Evolutionary conservation across 257 asterid species (phyloP), one percentile per base, ranked within the genome.

Genomic region (Salvia splendens): DNA sequence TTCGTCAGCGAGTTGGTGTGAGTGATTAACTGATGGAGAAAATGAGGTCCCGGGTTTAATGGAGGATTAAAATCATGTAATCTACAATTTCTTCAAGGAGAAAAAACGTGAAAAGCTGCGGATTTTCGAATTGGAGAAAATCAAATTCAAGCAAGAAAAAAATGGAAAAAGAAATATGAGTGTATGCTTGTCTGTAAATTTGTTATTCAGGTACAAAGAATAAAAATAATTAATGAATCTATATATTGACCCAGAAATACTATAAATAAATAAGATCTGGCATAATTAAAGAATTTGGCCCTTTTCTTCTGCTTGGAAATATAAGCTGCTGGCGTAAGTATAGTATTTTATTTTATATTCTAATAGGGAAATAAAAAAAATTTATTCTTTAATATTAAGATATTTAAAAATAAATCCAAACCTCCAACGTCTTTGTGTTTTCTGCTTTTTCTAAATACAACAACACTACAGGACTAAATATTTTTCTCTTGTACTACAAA

Each of bases 1-100:
- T 69, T 49, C 14, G 53, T 43, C 64, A 60, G 65, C 16, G 32
- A 28, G 74, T 71, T 24, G 69, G 75, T 76, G 62, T 9, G 62
- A 6, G 70, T 52, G 30, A 1, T 64, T 17, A 35, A 61, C 36
- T 73, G 41, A 69, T 60, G 4, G 12, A 55, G 30, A 9, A 68
- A 67, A 17, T 42, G 59, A 53, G 80, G 65, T 17, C 60, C 41
- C 4, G 49, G 61, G 45, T 59, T 32, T 17, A 72, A 47, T 24
- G 16, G 28, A 70, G 12, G 33, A 10, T 30, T 46, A 28, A 46
- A 38, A 30, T 64, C 33, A 61, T 30, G 51, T 61, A 4, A 55
- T 50, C 33, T 11, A 8, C 45, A 3, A 40, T 8, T 40, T 40
- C 11, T 50, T 50, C 3, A 52, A 51, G n/a, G 35, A 14, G 5